Percentiles rank a stretch among this genome's conserved stretches.
Conservation (phyloP, 225 moss, liverwort and hornwort species). For the Marchantia polymorpha region DNA sequence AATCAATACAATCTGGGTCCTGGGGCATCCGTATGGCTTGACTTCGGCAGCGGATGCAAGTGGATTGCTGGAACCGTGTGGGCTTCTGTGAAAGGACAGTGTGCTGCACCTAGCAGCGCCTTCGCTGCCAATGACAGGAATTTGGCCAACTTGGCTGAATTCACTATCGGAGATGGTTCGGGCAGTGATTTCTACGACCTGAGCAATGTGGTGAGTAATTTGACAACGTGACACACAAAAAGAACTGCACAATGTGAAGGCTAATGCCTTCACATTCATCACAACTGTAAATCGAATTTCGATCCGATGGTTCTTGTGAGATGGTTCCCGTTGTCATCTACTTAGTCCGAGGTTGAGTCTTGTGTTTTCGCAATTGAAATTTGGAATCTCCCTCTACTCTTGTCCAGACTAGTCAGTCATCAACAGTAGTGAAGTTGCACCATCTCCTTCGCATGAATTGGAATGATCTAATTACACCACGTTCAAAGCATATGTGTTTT, state of each 20-base stretch:
- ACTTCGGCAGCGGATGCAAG: constrained; percentile 14
- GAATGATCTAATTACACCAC: too few species aligned
- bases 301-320: not conserved
- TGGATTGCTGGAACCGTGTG: constrained; percentile 21
- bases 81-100: constrained; percentile 14
- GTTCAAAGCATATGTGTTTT: too few species aligned
- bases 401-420: too few species aligned
- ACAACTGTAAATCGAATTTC: not conserved
- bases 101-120: constrained; percentile 3
- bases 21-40: constrained; percentile 8
- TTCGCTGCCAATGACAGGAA: constrained; percentile 12
- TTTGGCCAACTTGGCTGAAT: constrained; percentile 27
- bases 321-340: too few species aligned
- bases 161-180: constrained; percentile 22
- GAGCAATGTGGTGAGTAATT: constrained; percentile 26
- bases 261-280: not conserved
- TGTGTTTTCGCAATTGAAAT: too few species aligned
- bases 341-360: too few species aligned
- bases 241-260: not conserved
- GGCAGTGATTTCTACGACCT: constrained; percentile 20
- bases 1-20: constrained; percentile 8
- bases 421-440: too few species aligned
- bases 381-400: too few species aligned
- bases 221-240: too few species aligned
- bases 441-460: too few species aligned